Base-by-base conservation (phyloP, 2,329 filamentous ascomycete genomes). In the Cladophialophora carrionii region DNA sequence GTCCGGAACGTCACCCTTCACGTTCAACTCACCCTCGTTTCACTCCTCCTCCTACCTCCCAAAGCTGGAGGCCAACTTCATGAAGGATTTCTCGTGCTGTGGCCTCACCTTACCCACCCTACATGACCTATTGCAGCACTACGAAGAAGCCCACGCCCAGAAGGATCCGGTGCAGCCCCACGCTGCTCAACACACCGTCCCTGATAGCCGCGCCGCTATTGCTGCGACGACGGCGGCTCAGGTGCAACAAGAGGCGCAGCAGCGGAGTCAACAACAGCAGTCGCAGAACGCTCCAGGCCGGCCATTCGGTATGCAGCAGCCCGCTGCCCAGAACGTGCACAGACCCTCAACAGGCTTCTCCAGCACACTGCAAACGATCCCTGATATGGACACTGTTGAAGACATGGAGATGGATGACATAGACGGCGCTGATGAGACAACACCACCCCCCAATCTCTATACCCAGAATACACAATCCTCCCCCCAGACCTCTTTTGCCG, bases 371-470 rank as follows among this genome's bases (percentile, higher is more conserved):
- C 71, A 74, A 61, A 74, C 78, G 63, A 54, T 75, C 63, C 69
- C 77, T 71, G 67, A 74, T 71, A 70, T 79, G 75, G 74, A 79
- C 74, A 72, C 74, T 73, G 68, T 79, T 71, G 92, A 92, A 59
- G 92, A 96, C 74, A 97, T 98, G 94, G 94, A 98, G 74, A 90
- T 98, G 89, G 94, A 98, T 74, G 92, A 96, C 72, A 88, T 86
- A 65, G 74, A 81, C 71, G 74, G 71, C 14, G 32, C 73, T 74
- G 71, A 81, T 73, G 67, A 72, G 24, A 66, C 65, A 32, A 72
- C 63, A 62, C 76, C 67, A 68, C 76, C 58, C 71, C 76, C 56
- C 72, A 70, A 80, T 67, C 65, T 79, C 63, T 81, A 78, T 65
- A 76, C 72, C 29, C 84, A 88, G 57, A 82, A 85, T 69, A 87